Percentiles rank a stretch among this genome's conserved stretches.
Conservation (phyloP, 2,329 filamentous ascomycete species). For the Aspergillus fischeri region DNA sequence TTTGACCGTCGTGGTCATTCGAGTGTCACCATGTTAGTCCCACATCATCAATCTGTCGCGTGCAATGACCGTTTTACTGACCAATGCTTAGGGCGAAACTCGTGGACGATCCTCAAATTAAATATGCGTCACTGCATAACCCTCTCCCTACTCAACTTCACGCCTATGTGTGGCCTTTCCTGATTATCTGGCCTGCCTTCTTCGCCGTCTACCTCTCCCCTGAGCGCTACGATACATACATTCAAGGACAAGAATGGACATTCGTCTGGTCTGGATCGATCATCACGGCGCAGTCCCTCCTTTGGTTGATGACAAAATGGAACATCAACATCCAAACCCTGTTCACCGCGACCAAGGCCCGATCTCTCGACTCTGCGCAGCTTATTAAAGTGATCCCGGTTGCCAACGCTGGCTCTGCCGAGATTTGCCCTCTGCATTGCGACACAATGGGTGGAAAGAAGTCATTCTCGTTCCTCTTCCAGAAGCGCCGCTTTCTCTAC, state of each 20-base stretch:
- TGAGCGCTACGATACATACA: constrained; percentile 84
- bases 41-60: constrained; percentile 5
- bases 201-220: constrained; percentile 79
- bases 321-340: constrained; percentile 79
- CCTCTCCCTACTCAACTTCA: constrained; percentile 78
- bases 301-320: constrained; percentile 98
- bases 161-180: constrained; percentile 89
- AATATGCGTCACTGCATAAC: constrained; percentile 80
- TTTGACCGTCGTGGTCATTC: constrained; percentile 29
- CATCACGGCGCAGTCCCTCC: constrained; percentile 77
- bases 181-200: constrained; percentile 87
- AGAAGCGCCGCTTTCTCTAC: constrained; percentile 95
- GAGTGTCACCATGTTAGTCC: constrained; percentile 31
- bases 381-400: constrained; percentile 91
- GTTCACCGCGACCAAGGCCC: constrained; percentile 73
- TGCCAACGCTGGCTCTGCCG: constrained; percentile 81
- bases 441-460: constrained; percentile 72
- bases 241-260: constrained; percentile 94
- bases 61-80: constrained; percentile 10
- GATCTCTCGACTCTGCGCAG: constrained; percentile 66
- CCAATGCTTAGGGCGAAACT: constrained; percentile 63
- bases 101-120: constrained; percentile 87
- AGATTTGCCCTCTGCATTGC: constrained; percentile 77
- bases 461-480: constrained; percentile 87
- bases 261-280: constrained; percentile 91